Base-by-base conservation (phyloP, 768 basidiomycete species). In the Lentinula edodes region DNA sequence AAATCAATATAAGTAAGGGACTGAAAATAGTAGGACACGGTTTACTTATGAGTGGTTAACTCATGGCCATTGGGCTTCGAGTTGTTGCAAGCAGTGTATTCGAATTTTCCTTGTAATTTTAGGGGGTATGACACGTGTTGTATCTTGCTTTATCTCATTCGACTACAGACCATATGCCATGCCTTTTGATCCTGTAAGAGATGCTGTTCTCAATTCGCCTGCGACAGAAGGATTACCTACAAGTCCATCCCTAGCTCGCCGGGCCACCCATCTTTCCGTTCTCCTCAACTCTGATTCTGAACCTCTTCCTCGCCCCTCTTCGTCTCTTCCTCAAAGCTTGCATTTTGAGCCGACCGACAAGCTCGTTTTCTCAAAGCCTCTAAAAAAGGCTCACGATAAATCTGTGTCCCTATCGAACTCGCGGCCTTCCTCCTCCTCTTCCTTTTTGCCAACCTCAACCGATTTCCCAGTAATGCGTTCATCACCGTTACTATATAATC, bases 161-260 rank as follows among this genome's bases (percentile, higher is more conserved):
- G 46, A 48, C 46, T 28, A 18, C 46, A 48, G 20, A 48, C 46
- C 46, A 52, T 34, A 52, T 52, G 51, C 51, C 28, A 87, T 87
- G 87, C 86, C 90, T 66, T 91, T 91, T 80, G 91, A 92, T 81
- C 90, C 91, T 68, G 90, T 93, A 64, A 83, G 91, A 72, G 91
- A 92, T 81, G 91, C 91, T 64, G 88, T 91, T 68, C 83, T 89
- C 67, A 90, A 90, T 74, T 89, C 88, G 46, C 90, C 90, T 35
- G 72, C 85, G 67, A 78, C 80, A 43, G 78, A 79, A 65, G 46
- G 46, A 48, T 48, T 48, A 48, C 51, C 28, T 70, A 58, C 74
- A 60, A 82, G 80, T 63, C 84, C 85, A 9, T 77, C 79, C 15
- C 68, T 83, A 23, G 67, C 76, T 36, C 81, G 87, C 61, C 80